Base-by-base conservation (phyloP, 2,329 filamentous ascomycete species). In the Neophaeococcomyces aloes region DNA sequence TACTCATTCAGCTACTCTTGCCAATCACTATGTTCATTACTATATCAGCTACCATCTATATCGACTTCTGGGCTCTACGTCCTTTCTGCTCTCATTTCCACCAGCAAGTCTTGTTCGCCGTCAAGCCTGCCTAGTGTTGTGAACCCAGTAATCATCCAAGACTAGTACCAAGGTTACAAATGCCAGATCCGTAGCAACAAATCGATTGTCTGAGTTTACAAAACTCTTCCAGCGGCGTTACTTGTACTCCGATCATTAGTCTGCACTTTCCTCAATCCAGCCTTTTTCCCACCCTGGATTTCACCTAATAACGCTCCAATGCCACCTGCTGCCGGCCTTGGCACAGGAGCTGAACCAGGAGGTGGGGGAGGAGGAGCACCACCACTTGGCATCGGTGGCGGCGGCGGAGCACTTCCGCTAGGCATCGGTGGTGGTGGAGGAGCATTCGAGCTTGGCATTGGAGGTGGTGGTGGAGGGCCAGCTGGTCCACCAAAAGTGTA, bases 231-330 rank as follows among this genome's bases (percentile, higher is more conserved):
- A 17, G 86, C 83, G 46, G 80, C 71, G 41, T 79, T 63, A 40
- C 85, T 75, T 37, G 56, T 65, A 63, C 88, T 95, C 62, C 80
- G 81, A 63, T 98, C 91, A 63, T 86, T 88, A 1, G 91, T 96
- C 61, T 81, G 70, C 18, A 87, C 86, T 72, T 96, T 96, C 70
- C 75, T 87, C 59, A 98, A 68, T 2, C 78, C 65, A 27, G 5
- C 23, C 13, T 15, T 8, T 63, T 65, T 87, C 33, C 91, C 89
- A 49, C 78, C 67, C 59, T 89, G 80, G 49, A 98, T 96, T 61
- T 94, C 78, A 47, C 79, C 80, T 51, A 98, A 64, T 57, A 98
- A 72, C 1, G 79, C 76, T 48, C 74, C 68, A 19, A 71, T 66
- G 51, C 51, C 78, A 15, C 75, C 57, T 7, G 54, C 63, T 27